Evolutionary conservation across 805 yeast genomes (phyloP).

Genomic region (Citeromyces matritensis): DNA sequence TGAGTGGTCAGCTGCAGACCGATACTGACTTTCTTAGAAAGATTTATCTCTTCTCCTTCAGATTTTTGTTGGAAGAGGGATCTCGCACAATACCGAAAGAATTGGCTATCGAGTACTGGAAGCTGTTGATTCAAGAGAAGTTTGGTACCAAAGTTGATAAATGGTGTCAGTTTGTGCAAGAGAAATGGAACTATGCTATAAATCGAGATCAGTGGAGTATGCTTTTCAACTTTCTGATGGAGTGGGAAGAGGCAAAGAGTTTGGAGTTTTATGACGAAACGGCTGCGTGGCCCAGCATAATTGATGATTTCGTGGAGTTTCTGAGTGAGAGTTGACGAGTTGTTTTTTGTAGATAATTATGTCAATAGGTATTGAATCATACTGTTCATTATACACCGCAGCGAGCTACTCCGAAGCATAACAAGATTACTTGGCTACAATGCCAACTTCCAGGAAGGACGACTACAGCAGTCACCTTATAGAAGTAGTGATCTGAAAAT

Average conservation of each 20-base stretch:
- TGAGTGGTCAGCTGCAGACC: conserved; percentile 16
- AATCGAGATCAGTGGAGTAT: conserved; percentile 77
- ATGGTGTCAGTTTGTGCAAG: conserved; percentile 45
- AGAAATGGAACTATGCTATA: conserved; percentile 28
- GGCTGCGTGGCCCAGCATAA: conserved; percentile 85
- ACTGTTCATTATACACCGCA: no score
- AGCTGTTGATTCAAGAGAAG: conserved; percentile 30
- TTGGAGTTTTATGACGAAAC: conserved; percentile 51
- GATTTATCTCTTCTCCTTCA: conserved; percentile 62
- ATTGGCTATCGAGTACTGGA: conserved; percentile 68
- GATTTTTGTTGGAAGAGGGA: conserved; percentile 44
- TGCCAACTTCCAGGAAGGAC: no score
- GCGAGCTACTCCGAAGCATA: no score
- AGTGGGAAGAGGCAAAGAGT: conserved; percentile 33
- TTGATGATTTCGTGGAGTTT: conserved; percentile 68
- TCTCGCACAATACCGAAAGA: conserved; percentile 42
- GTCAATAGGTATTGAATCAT: neutral
- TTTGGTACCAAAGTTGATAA: conserved; percentile 21
- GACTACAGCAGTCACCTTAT: no score
- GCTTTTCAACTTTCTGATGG: conserved; percentile 51
- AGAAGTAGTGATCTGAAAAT: no score
- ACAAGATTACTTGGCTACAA: no score
- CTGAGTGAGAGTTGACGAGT: neutral
- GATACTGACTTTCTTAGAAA: conserved; percentile 29
- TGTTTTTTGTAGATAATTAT: neutral